A percentile compares a stretch with the other conserved stretches of the same genome.
These are phyloP conservation scores for Clohesyomyces aquaticus DNA, from an alignment of 495 filamentous ascomycete genomes.

Conservation along the genomic window DNA sequence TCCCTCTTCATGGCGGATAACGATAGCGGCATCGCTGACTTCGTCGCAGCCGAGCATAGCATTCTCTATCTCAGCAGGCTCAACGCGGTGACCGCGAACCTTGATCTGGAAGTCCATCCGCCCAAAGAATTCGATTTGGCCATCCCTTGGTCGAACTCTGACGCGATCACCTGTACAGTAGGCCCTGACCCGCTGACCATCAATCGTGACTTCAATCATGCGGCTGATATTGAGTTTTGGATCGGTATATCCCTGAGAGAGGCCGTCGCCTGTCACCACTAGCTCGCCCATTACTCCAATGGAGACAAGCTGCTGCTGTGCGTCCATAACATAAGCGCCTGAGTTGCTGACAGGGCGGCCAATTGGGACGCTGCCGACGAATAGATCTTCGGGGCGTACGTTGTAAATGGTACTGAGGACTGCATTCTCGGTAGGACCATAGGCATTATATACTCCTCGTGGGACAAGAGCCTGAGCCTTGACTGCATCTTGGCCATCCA, in stretches of 20 bases:
- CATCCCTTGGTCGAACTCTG: background rate
- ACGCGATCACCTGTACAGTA: background rate
- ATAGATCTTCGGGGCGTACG: constrained; percentile 37
- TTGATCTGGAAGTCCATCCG: background rate
- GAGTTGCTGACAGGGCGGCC: constrained; percentile 20
- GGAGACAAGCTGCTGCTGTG: constrained; percentile 39
- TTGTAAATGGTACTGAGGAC: background rate
- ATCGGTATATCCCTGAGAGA: background rate
- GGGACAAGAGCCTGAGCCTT: background rate
- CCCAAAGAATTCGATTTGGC: background rate
- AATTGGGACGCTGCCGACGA: constrained; percentile 46
- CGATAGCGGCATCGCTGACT: background rate
- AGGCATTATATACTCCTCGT: background rate
- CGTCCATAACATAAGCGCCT: constrained; percentile 47
- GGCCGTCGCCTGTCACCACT: constrained; percentile 48
- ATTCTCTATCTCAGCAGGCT: background rate
- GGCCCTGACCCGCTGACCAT: background rate
- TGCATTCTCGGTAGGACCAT: background rate
- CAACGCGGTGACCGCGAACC: background rate
- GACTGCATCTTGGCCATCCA: background rate
- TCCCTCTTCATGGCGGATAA: background rate
- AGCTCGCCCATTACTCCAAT: constrained; percentile 54
- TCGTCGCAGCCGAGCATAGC: background rate
- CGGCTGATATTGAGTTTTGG: background rate
- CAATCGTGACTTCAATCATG: background rate